A percentile compares a stretch with the other conserved stretches of the same genome.
Conservation (phyloP, 1,284 basidiomycete species). For the Xanthoconium separans region DNA sequence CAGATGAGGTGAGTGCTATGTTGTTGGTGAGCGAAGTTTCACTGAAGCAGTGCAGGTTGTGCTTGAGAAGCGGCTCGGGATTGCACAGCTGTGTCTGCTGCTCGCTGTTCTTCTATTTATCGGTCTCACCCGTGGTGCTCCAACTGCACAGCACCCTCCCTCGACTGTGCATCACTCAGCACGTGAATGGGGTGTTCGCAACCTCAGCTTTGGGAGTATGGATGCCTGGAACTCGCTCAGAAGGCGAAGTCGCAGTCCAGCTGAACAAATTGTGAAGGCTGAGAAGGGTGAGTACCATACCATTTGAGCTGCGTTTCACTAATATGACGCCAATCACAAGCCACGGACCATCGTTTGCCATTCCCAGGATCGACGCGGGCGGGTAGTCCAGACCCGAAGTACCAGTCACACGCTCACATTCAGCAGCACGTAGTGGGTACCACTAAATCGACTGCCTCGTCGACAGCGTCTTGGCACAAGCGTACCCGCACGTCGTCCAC, state of each 20-base stretch:
- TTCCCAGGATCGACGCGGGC: neutral
- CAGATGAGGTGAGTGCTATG: slow-evolving; percentile 60
- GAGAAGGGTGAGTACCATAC: slow-evolving; percentile 16
- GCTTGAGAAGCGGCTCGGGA: slow-evolving; percentile 80
- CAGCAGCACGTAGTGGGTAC: slow-evolving; percentile 1
- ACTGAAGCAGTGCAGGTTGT: slow-evolving; percentile 51
- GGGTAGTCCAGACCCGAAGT: neutral
- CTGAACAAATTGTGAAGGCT: slow-evolving; percentile 13
- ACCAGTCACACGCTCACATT: neutral
- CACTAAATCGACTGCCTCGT: neutral
- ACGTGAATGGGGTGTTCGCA: slow-evolving; percentile 54
- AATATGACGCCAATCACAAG: neutral
- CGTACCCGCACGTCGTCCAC: slow-evolving; percentile 3
- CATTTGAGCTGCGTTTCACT: slow-evolving; percentile 6
- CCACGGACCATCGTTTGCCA: neutral
- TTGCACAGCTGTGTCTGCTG: slow-evolving; percentile 79
- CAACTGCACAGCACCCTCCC: slow-evolving; percentile 15
- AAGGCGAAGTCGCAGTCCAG: slow-evolving; percentile 40
- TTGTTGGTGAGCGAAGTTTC: neutral
- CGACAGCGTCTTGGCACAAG: slow-evolving; percentile 14
- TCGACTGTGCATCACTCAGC: slow-evolving; percentile 30
- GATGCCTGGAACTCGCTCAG: slow-evolving; percentile 26
- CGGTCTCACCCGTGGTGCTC: slow-evolving; percentile 71
- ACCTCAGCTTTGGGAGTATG: slow-evolving; percentile 50
- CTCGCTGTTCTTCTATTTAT: slow-evolving; percentile 81